Base-by-base conservation (phyloP, 177 flowering plant species). In the Telopea speciosissima region DNA sequence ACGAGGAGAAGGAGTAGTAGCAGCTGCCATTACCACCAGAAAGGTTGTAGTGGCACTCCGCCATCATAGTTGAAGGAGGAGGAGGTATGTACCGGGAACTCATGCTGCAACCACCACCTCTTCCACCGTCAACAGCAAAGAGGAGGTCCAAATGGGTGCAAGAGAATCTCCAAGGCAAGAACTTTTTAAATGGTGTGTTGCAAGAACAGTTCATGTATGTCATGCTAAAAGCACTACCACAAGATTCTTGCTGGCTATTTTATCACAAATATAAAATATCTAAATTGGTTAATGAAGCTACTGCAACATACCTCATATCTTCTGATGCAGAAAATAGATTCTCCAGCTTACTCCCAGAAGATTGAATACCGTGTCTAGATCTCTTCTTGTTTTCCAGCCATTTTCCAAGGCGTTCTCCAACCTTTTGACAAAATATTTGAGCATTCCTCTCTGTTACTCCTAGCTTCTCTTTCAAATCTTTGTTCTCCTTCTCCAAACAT, bases 401-500 rank as follows among this genome's bases (percentile, higher is more conserved):
- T 9, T 60, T 70, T 23, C 69, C 74, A 49, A 80, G 59, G 67
- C 80, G 77, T 56, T 80, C 79, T 60, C 80, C 83, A 44, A 84
- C 63, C 66, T 72, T 81, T 72, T 73, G 79, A 62, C 68, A 72
- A 73, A 81, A 74, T 56, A 56, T 42, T 63, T 61, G 74, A 60
- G 75, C 70, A 63, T 78, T 79, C 63, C 21, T 71, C 70, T 82
- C 84, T 62, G 78, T 83, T 17, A 23, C 66, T 62, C 59, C 80
- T 54, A 89, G 75, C 81, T 75, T 86, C 73, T 75, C 81, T 70
- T 68, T 87, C 42, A 87, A 73, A 71, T 82, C 79, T 72, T 76
- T 80, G 72, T 90, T 91, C 75, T 91, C 93, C 45, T 81, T 75
- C 21, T 81, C 85, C 73, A 91, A 76, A 65, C 42, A 26, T 66